Percentiles rank a stretch among this genome's conserved stretches.
These are phyloP conservation scores for Herpetomonas samuelpessoai DNA, from an alignment of 208 protist species.

Conservation along the genomic window DNA sequence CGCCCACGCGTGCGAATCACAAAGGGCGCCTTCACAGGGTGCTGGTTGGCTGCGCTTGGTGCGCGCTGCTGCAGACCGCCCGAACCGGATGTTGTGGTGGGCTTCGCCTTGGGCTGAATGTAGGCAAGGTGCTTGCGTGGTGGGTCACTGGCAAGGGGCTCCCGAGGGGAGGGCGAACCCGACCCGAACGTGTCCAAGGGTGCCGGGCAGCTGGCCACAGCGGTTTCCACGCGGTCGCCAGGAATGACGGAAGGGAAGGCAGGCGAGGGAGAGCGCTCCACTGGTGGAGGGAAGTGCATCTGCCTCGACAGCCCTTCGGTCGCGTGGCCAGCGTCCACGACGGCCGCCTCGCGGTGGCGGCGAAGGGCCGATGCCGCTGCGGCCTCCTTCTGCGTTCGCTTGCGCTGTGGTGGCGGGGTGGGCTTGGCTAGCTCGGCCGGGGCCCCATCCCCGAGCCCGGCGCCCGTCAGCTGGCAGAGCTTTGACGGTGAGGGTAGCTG, in stretches of 20 bases:
- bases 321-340: not conserved
- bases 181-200: too few species aligned
- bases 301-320: too few species aligned
- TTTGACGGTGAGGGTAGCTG: not conserved
- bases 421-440: not conserved
- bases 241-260: too few species aligned
- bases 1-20: not conserved
- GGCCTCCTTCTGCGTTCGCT: slow-evolving; percentile 19
- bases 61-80: not conserved
- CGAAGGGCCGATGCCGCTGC: slow-evolving; percentile 5
- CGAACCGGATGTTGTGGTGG: slow-evolving; percentile 8
- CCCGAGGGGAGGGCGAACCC: too few species aligned
- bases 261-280: too few species aligned
- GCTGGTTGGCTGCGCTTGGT: not conserved
- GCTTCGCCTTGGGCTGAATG: not conserved
- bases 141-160: too few species aligned
- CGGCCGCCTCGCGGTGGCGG: not conserved
- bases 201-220: too few species aligned
- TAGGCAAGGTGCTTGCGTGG: not conserved
- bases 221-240: too few species aligned
- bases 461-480: not conserved
- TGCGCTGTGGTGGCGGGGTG: slow-evolving; percentile 11
- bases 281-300: too few species aligned
- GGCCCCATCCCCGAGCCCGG: too few species aligned
- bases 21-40: not conserved